phyloP scores from a whole-genome alignment of 306 rosid genomes.

The Echinosophora koreensis region DNA sequence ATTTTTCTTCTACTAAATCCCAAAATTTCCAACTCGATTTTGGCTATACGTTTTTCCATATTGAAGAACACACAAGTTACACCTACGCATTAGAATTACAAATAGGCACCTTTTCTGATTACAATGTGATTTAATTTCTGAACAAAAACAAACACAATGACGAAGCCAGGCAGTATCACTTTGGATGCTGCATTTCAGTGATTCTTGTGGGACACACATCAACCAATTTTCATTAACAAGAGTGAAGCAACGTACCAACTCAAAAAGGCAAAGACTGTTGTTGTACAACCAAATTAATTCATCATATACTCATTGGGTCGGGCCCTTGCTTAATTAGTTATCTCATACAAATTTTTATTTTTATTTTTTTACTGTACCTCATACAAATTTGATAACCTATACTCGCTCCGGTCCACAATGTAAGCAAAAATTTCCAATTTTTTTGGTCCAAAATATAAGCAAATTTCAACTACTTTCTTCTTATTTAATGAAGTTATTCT shows the following conservation, averaged over 20 bases:
- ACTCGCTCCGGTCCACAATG: too few species aligned
- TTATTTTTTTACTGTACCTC: neutral
- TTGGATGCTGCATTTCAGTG: conserved; percentile 27
- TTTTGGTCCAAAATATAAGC: too few species aligned
- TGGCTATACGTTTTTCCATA: too few species aligned
- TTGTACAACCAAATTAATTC: neutral
- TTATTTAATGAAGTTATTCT: too few species aligned
- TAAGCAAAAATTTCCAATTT: too few species aligned
- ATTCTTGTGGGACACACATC: conserved; percentile 5
- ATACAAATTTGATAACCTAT: neutral
- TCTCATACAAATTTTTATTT: neutral
- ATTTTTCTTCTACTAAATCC: neutral
- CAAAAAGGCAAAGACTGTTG: neutral
- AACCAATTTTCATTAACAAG: neutral
- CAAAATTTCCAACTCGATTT: too few species aligned
- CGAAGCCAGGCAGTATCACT: too few species aligned
- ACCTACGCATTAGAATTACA: neutral
- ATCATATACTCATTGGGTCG: neutral
- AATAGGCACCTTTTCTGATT: neutral
- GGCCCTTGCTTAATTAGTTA: neutral
- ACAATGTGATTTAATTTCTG: neutral
- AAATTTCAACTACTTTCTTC: too few species aligned
- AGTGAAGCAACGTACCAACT: too few species aligned
- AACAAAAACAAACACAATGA: neutral
- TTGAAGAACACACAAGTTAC: too few species aligned